These are phyloP conservation scores for Lepidium aucheri DNA, from an alignment of 345 rosid species.

Conservation along the genomic window DNA sequence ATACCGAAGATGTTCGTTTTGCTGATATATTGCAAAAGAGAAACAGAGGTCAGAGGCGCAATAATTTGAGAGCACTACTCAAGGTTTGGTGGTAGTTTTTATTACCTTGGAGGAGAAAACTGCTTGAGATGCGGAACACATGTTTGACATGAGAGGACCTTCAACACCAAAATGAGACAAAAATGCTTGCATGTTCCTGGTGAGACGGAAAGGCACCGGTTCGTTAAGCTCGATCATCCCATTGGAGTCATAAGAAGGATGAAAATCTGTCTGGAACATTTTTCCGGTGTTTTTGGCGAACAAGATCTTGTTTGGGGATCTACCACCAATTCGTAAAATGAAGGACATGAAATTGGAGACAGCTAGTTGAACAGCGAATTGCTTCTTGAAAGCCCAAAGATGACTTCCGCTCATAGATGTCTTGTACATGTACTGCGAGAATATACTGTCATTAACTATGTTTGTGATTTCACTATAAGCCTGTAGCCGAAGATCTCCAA, in stretches of 20 bases:
- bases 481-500: slow-evolving; percentile 87
- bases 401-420: slow-evolving; percentile 72
- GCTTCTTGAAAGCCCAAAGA: slow-evolving; percentile 96
- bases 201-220: slow-evolving; percentile 93
- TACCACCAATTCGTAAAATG: slow-evolving; percentile 91
- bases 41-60: neutral
- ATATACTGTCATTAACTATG: slow-evolving; percentile 63
- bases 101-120: slow-evolving; percentile 69
- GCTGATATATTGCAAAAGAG: slow-evolving; percentile 44
- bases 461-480: slow-evolving; percentile 74
- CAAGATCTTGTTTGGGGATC: slow-evolving; percentile 90
- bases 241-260: slow-evolving; percentile 82
- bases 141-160: slow-evolving; percentile 81
- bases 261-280: slow-evolving; percentile 91
- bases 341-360: slow-evolving; percentile 95
- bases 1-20: slow-evolving; percentile 82
- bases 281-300: slow-evolving; percentile 94
- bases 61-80: neutral
- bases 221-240: slow-evolving; percentile 88
- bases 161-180: slow-evolving; percentile 90
- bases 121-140: slow-evolving; percentile 92
- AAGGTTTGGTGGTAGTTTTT: neutral
- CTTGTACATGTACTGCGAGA: slow-evolving; percentile 95
- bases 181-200: slow-evolving; percentile 91
- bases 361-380: slow-evolving; percentile 88